phyloP scores from a whole-genome alignment of 176 grass and related monocot species.

The Leersia perrieri region DNA sequence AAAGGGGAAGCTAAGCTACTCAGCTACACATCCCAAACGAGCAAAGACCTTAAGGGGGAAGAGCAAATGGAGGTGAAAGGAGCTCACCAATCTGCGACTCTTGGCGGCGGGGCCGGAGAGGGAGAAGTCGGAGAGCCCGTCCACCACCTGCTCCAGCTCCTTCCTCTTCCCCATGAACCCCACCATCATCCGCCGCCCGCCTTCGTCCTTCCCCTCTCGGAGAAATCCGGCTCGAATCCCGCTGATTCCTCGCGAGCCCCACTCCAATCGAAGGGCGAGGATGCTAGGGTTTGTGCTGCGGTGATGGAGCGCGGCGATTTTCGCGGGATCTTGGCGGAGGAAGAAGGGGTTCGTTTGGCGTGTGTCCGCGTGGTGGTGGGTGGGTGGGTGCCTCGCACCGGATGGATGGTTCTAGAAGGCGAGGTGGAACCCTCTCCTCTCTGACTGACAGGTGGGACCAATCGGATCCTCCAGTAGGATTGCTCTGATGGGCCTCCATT shows the following conservation, averaged over 20 bases:
- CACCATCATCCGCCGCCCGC: conserved; percentile 34
- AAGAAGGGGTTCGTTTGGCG: neutral
- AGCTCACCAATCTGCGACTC: conserved; percentile 57
- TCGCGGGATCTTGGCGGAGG: conserved; percentile 17
- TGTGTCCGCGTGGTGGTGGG: conserved; percentile 1
- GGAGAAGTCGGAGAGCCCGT: conserved; percentile 55
- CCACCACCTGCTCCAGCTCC: conserved; percentile 56
- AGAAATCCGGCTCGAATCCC: neutral
- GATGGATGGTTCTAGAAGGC: conserved; percentile 37
- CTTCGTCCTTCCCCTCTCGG: neutral
- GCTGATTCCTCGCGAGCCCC: neutral
- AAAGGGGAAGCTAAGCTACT: neutral
- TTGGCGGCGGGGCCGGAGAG: conserved; percentile 56
- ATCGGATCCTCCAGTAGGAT: neutral
- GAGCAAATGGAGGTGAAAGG: neutral
- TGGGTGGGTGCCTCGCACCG: neutral
- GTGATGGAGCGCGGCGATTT: neutral
- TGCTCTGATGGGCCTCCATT: neutral
- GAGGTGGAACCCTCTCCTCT: neutral
- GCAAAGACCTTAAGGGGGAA: too few species aligned
- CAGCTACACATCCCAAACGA: neutral
- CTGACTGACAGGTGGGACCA: conserved; percentile 34
- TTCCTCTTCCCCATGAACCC: conserved; percentile 78
- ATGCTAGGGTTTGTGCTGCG: neutral
- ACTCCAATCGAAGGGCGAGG: neutral